These are phyloP conservation scores for Pseudogymnoascus sp. DNA, from an alignment of 2,329 filamentous ascomycete species.

Conservation along the genomic window DNA sequence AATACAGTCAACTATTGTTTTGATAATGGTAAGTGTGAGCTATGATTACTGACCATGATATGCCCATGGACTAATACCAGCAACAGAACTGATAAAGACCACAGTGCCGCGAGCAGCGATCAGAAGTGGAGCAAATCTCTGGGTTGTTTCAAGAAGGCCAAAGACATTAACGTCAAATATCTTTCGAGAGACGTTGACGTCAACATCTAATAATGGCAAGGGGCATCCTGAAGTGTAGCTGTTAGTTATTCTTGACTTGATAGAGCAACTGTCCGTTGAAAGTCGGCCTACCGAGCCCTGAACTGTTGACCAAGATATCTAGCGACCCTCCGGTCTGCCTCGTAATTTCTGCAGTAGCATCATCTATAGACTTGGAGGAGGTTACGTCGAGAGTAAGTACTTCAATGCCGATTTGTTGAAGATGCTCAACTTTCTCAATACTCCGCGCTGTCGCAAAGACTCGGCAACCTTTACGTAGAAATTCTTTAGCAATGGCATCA, in stretches of 20 bases:
- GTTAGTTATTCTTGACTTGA: conserved; percentile 17
- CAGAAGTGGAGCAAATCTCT: conserved; percentile 27
- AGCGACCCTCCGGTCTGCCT: conserved; percentile 31
- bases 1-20: conserved; percentile 13
- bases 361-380: conserved; percentile 29
- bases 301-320: conserved; percentile 40
- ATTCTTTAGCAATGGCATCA: conserved; percentile 33
- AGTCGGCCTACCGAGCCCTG: conserved; percentile 26
- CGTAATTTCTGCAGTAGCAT: conserved; percentile 28
- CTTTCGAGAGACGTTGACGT: conserved; percentile 22
- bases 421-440: conserved; percentile 28
- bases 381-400: conserved; percentile 36
- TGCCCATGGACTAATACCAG: conserved; percentile 28
- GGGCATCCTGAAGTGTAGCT: conserved; percentile 20
- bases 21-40: conserved; percentile 13
- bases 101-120: conserved; percentile 37
- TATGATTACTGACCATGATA: conserved; percentile 38
- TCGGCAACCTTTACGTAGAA: conserved; percentile 30
- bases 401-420: conserved; percentile 24
- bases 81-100: conserved; percentile 35
- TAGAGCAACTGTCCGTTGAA: conserved; percentile 1
- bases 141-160: conserved; percentile 26
- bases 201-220: conserved; percentile 29
- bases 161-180: conserved; percentile 31
- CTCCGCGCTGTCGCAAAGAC: conserved; percentile 37